Evolutionary conservation across 805 yeast genomes (phyloP).

Genomic region (Ogataea paraovalis): DNA sequence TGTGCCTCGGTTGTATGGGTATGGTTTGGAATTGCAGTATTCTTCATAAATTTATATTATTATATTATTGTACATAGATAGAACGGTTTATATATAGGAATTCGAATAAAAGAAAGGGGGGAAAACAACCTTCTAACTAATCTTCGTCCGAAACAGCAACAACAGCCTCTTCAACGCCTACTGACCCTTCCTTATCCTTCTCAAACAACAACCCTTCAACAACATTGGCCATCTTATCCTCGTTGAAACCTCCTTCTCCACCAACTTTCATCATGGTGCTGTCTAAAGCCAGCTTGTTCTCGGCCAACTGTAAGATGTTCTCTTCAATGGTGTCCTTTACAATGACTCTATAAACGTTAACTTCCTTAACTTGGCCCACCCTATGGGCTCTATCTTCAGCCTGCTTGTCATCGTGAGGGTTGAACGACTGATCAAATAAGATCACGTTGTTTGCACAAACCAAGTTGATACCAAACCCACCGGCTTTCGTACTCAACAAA

Average conservation of each 20-base stretch:
- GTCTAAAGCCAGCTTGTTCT: slow-evolving; percentile 87
- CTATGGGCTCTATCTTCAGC: slow-evolving; percentile 99
- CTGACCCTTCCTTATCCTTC: not conserved
- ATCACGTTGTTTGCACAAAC: slow-evolving; percentile 93
- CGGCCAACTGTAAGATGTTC: slow-evolving; percentile 79
- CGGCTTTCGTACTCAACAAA: slow-evolving; percentile 90
- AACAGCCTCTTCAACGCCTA: no score
- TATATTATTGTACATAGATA: not conserved
- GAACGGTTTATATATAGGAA: no score
- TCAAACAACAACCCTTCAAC: slow-evolving; percentile 45
- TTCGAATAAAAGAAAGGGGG: no score
- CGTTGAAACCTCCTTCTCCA: slow-evolving; percentile 33
- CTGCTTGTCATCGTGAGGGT: slow-evolving; percentile 97
- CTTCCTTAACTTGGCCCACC: slow-evolving; percentile 83
- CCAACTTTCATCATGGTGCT: slow-evolving; percentile 44
- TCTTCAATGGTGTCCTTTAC: slow-evolving; percentile 81
- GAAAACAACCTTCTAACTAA: no score
- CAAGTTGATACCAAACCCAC: slow-evolving; percentile 96
- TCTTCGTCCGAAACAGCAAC: no score
- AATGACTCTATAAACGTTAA: slow-evolving; percentile 71
- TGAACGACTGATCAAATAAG: slow-evolving; percentile 89
- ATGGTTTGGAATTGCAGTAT: slow-evolving; percentile 62
- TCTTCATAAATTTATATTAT: slow-evolving; percentile 38
- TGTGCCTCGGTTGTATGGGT: slow-evolving; percentile 43
- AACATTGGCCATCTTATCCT: slow-evolving; percentile 46